Percentiles rank a stretch among this genome's conserved stretches.
Evolutionary conservation across 257 asterid genomes (phyloP).

Genomic region (Gentiana dahurica): DNA sequence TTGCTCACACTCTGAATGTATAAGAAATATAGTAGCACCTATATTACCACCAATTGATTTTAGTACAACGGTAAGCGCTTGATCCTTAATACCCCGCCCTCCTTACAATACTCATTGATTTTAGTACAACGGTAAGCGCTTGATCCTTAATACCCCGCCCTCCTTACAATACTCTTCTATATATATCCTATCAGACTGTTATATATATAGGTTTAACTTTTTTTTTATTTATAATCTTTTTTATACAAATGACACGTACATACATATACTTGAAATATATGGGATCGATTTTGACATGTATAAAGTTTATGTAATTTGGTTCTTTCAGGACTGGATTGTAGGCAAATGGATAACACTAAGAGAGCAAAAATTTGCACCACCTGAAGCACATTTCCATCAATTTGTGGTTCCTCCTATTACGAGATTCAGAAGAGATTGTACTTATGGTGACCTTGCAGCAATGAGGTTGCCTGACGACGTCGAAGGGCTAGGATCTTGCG

Average conservation of each 20-base stretch:
- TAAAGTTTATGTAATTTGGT: background rate
- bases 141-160: too few relatives aligned
- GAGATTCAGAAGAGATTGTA: conserved; percentile 70
- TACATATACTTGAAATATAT: background rate
- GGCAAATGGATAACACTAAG: conserved; percentile 86
- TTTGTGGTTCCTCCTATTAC: conserved; percentile 79
- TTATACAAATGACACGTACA: background rate
- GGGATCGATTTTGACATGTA: background rate
- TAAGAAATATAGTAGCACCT: too few relatives aligned
- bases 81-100: too few relatives aligned
- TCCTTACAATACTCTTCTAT: too few relatives aligned
- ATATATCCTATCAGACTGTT: too few relatives aligned
- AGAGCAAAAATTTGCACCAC: conserved; percentile 72
- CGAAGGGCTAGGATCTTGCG: conserved; percentile 72
- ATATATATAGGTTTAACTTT: too few relatives aligned
- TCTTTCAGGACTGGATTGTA: conserved; percentile 64
- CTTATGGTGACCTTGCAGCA: conserved; percentile 82
- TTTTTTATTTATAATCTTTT: too few relatives aligned
- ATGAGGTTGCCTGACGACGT: conserved; percentile 79
- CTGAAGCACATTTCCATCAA: conserved; percentile 81
- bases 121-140: too few relatives aligned
- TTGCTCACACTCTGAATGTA: too few relatives aligned
- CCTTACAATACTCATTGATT: too few relatives aligned
- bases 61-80: too few relatives aligned
- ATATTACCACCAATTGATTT: too few relatives aligned